Base-by-base conservation (phyloP, 2,329 filamentous ascomycete genomes). In the Claviceps digitariae region DNA sequence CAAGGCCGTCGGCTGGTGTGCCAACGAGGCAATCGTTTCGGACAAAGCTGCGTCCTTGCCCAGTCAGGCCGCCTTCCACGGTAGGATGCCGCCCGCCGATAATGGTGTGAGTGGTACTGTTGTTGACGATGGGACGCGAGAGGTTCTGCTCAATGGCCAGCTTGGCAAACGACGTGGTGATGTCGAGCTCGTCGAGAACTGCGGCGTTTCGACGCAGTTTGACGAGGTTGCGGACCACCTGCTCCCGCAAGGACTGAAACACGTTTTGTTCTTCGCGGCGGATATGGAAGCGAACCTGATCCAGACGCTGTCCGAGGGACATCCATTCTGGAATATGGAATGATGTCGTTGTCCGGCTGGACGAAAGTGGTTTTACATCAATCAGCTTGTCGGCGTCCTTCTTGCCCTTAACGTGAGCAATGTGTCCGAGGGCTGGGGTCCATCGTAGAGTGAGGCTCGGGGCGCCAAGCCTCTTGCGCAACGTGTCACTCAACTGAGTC, bases 171-270 rank as follows among this genome's bases (percentile, higher is more conserved):
- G 89, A 89, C 53, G 87, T 88, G 2, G 86, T 81, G 40, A 98
- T 86, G 68, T 98, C 93, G 9, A 98, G 79, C 67, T 96, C 90
- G 65, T 97, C 91, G 21, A 98, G 79, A 1, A 95, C 86, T n/a
- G 82, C 78, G 12, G 91, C 90, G 67, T 96, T 97, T 54, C 86
- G 86, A 6, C 93, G 84, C 15, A 98, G 79, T 62, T 85, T 88
- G 57, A 96, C 82, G 3, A 98, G 78, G 61, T 90, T 91, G 48
- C 79, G 71, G 4, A 97, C 82, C 0, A 96, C 90, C 50, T 80
- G 75, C 56, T 83, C 79, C 31, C 91, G 85, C 9, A 98, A 74
- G 5, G 76, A 70, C 54, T 81, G 74, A 60, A 97, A 89, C 8
- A 98, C 84, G 46, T 79, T 77, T 61, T 89, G 81, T 69, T 98